Evolutionary conservation across 2,329 filamentous ascomycete species (phyloP), one percentile per base, ranked within the genome.

Genomic region (Trichoderma gracile): DNA sequence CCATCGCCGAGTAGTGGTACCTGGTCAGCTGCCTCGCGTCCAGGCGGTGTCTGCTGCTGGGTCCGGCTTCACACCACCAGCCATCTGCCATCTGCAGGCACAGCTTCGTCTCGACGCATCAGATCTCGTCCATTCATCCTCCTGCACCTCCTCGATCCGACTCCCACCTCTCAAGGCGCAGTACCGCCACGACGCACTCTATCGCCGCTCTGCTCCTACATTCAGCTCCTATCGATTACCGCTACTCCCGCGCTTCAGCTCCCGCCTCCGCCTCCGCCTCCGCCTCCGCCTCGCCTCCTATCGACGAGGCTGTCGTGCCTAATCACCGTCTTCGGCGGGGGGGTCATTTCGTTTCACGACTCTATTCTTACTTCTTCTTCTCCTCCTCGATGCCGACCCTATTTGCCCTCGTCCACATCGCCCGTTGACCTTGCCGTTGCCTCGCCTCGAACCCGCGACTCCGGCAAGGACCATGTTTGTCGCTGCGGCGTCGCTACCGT

Each of bases 391-490:
- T 63, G 40, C 56, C 25, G 63, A 23, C 49, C 40, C 33, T 40
- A 19, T 47, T 45, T 14, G 10, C 33, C 33, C 3, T 38, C 33
- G 12, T 5, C 14, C 33, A 38, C 12, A 10, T 38, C 33, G 33
- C 33, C 33, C 33, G 33, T 38, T 38, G 33, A 38, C 25, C 25
- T 45, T 61, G n/a, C 33, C 17, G 30, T 33, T 33, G 30, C 5
- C 10, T 54, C 59, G 25, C 59, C 58, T 54, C 15, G 23, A 15
- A 46, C 38, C 57, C 25, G 25, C 27, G 23, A 23, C 59, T 46
- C 30, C 47, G 47, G 49, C 30, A 49, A 49, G 25, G 60, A 63
- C 27, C 43, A 63, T 63, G 60, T 47, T 47, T 23, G 60, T 43
- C 60, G 25, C 38, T 50, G 60, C 52, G 38, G 52, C 52, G 50